Conservation (phyloP, 2,329 filamentous ascomycete species). For the Septoria petroselini region DNA sequence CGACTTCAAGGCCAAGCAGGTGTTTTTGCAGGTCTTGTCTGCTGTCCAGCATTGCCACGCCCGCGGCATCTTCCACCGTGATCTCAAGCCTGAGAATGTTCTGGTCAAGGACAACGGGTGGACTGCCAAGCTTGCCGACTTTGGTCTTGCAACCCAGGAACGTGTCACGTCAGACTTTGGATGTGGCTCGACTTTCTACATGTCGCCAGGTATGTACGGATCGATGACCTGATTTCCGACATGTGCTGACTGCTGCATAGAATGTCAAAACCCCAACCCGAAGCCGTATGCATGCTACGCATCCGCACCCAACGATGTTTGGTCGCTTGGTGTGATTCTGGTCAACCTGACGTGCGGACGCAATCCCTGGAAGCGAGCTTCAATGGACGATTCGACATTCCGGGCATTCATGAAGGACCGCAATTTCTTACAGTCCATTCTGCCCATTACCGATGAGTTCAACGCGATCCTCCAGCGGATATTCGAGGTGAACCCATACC, state of each 20-base stretch:
- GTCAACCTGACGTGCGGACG: constrained; percentile 97
- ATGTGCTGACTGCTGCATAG: constrained; percentile 48
- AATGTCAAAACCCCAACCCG: constrained; percentile 78
- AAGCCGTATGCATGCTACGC: constrained; percentile 74
- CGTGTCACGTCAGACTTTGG: constrained; percentile 88
- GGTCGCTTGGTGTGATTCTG: constrained; percentile 96
- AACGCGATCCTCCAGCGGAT: constrained; percentile 83
- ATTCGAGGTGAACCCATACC: constrained; percentile 79
- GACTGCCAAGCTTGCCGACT: constrained; percentile 94
- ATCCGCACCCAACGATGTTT: constrained; percentile 93
- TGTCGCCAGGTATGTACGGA: constrained; percentile 79
- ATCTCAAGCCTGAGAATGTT: constrained; percentile 97
- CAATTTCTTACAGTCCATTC: constrained; percentile 85
- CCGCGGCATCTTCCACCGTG: constrained; percentile 91
- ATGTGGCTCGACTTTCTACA: constrained; percentile 98
- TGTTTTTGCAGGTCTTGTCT: constrained; percentile 93
- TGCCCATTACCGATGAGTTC: constrained; percentile 84
- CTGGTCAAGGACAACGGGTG: constrained; percentile 83
- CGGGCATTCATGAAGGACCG: constrained; percentile 80
- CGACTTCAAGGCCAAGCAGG: constrained; percentile 78
- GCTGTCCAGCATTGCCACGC: constrained; percentile 94
- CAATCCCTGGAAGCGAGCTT: constrained; percentile 98
- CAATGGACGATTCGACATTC: constrained; percentile 90
- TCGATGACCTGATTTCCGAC: constrained; percentile 13
- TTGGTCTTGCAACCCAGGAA: constrained; percentile 87